phyloP scores from a whole-genome alignment of 768 basidiomycete species.

The Boletus rubescentipes region DNA sequence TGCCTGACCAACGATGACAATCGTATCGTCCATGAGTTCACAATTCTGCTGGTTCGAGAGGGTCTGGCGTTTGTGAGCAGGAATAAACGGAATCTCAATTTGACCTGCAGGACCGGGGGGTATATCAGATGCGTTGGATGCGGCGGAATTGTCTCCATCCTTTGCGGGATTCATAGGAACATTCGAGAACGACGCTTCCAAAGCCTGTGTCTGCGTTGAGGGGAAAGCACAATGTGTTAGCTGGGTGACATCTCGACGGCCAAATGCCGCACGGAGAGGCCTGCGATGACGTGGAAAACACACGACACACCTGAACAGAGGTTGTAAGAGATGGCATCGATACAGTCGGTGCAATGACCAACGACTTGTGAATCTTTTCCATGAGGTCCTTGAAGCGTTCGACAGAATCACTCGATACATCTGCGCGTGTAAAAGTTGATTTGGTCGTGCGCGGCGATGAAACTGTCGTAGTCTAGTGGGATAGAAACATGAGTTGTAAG shows the following conservation, averaged over 20 bases:
- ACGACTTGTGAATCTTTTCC: slow-evolving; percentile 62
- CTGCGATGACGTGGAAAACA: slow-evolving; percentile 1
- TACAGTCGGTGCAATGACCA: slow-evolving; percentile 57
- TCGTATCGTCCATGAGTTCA: slow-evolving; percentile 52
- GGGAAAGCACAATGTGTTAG: slow-evolving; percentile 3
- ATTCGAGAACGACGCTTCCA: neutral
- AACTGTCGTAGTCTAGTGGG: slow-evolving; percentile 3
- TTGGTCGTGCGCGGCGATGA: slow-evolving; percentile 4
- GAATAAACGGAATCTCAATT: slow-evolving; percentile 78
- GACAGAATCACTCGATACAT: slow-evolving; percentile 8
- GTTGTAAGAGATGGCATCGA: slow-evolving; percentile 31
- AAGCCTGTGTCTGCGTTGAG: slow-evolving; percentile 9
- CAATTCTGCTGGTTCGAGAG: slow-evolving; percentile 8
- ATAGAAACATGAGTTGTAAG: slow-evolving; percentile 15
- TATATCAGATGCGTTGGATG: slow-evolving; percentile 11
- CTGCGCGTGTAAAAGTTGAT: slow-evolving; percentile 9
- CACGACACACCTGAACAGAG: slow-evolving; percentile 16
- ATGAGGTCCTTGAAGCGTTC: slow-evolving; percentile 53
- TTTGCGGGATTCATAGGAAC: slow-evolving; percentile 1
- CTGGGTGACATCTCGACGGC: neutral
- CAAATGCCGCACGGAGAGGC: neutral
- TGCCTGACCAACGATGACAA: slow-evolving; percentile 70
- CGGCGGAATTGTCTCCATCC: neutral
- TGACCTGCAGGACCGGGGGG: slow-evolving; percentile 41
- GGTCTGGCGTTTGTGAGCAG: slow-evolving; percentile 53